These are phyloP conservation scores for Leccinum subrobustum DNA, from an alignment of 1,284 basidiomycete species.

Conservation along the genomic window DNA sequence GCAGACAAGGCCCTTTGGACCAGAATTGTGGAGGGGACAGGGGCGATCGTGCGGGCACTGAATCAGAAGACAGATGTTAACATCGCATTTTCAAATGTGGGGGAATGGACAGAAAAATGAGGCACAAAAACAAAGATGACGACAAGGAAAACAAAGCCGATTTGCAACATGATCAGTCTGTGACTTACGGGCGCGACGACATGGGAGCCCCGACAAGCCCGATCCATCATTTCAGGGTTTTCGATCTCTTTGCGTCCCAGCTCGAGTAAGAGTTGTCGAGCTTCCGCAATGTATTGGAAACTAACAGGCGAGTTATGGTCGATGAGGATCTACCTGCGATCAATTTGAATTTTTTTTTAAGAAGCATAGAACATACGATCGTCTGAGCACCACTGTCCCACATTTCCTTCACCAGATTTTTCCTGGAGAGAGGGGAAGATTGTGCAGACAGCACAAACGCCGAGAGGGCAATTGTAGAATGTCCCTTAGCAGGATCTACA, in stretches of 20 bases:
- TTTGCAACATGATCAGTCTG: constrained; percentile 6
- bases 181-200: constrained; percentile 77
- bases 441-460: constrained; percentile 84
- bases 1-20: constrained; percentile 58
- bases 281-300: constrained; percentile 82
- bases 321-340: constrained; percentile 66
- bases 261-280: constrained; percentile 75
- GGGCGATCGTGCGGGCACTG: constrained; percentile 90
- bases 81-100: constrained; percentile 18
- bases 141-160: constrained; percentile 1
- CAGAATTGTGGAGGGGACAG: constrained; percentile 73
- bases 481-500: constrained; percentile 38
- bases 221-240: constrained; percentile 40
- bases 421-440: constrained; percentile 59
- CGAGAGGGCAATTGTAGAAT: constrained; percentile 72
- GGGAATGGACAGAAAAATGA: constrained; percentile 10
- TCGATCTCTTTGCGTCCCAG: constrained; percentile 61
- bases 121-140: constrained; percentile 5
- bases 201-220: constrained; percentile 58
- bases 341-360: constrained; percentile 11
- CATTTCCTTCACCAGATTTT: constrained; percentile 75
- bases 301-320: constrained; percentile 81
- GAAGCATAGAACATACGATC: constrained; percentile 50
- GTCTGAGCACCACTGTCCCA: constrained; percentile 88
- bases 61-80: constrained; percentile 6